Evolutionary conservation across 345 rosid genomes (phyloP).

Genomic region (Citrus reticulata): DNA sequence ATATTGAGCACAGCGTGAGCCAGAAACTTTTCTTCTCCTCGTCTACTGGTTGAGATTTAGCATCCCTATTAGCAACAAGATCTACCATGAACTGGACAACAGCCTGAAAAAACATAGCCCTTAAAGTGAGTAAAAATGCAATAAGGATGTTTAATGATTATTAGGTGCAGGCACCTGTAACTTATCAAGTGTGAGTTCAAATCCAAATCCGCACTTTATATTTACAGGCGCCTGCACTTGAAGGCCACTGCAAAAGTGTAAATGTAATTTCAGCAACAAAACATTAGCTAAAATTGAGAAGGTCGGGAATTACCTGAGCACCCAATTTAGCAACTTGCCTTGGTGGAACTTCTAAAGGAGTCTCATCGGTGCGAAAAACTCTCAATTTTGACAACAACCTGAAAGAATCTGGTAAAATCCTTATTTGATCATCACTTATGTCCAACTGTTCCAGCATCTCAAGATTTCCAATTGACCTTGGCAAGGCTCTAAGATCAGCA

Average conservation of each 20-base stretch:
- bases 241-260: background rate
- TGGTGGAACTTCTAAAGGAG: constrained; percentile 65
- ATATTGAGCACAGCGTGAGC: constrained; percentile 25
- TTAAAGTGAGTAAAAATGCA: background rate
- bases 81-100: constrained; percentile 25
- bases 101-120: background rate
- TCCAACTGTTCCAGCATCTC: constrained; percentile 72
- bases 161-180: background rate
- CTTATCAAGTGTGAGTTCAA: background rate
- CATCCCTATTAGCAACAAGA: constrained; percentile 26
- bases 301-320: constrained; percentile 38
- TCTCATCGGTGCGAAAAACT: constrained; percentile 47
- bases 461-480: constrained; percentile 60
- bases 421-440: constrained; percentile 59
- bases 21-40: constrained; percentile 32
- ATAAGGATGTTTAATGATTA: background rate
- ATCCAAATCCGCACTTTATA: no score
- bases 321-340: constrained; percentile 44
- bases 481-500: constrained; percentile 61
- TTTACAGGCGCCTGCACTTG: no score
- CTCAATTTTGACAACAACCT: constrained; percentile 44
- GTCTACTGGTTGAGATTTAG: constrained; percentile 10
- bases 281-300: background rate
- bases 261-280: background rate
- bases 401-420: constrained; percentile 51